Percentiles rank a stretch among this genome's conserved stretches.
These are phyloP conservation scores for Sequoia sempervirens DNA, from an alignment of 75 land plant genomes.

Conservation along the genomic window DNA sequence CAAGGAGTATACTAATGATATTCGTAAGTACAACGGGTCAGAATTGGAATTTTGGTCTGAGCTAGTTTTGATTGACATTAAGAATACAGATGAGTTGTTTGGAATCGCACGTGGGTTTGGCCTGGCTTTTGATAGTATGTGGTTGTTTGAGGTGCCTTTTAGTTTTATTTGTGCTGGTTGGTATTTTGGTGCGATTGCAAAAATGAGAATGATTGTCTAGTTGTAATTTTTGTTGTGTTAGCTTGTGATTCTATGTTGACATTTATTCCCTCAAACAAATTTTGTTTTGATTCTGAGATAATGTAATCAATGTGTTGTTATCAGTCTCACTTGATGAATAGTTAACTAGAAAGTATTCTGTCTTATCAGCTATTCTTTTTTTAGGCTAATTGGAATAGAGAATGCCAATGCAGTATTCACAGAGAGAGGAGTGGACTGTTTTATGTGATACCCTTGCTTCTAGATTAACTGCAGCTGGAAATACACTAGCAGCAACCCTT, in stretches of 20 bases:
- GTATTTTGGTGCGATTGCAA: neutral
- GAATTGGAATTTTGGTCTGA: neutral
- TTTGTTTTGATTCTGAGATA: neutral
- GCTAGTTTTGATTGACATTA: neutral
- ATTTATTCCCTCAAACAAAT: neutral
- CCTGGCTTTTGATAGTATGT: neutral
- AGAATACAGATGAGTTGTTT: neutral
- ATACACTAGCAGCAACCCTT: constrained; percentile 76
- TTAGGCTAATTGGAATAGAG: constrained; percentile 3
- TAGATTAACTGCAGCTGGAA: constrained; percentile 59
- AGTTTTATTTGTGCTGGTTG: constrained; percentile 1
- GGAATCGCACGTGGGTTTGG: neutral
- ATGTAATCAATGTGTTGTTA: neutral
- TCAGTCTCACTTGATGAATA: neutral
- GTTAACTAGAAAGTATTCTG: neutral
- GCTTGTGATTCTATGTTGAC: neutral
- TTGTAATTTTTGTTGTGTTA: neutral
- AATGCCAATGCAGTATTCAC: constrained; percentile 69
- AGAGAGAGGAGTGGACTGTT: constrained; percentile 74
- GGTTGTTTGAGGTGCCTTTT: neutral
- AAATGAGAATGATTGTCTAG: neutral
- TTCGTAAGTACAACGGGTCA: neutral
- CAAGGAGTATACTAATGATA: neutral
- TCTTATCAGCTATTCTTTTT: neutral
- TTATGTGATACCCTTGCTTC: constrained; percentile 89